Percentiles rank a stretch among this genome's conserved stretches.
phyloP scores from a whole-genome alignment of 257 asterid species.

The Penstemon newberryi region DNA sequence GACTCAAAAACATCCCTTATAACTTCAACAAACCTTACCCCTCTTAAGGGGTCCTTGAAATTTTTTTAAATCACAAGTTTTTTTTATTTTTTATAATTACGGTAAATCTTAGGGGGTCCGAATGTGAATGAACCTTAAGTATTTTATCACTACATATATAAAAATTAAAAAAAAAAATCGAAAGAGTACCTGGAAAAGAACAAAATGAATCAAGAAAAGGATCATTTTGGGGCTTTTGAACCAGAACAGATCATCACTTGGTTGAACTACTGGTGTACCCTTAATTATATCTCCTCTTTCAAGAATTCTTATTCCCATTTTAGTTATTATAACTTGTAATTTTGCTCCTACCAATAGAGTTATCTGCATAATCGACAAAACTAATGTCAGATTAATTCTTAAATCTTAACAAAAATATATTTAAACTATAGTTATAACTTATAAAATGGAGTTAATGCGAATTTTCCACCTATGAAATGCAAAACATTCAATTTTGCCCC shows the following conservation, averaged over 20 bases:
- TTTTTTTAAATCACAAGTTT: too few relatives aligned
- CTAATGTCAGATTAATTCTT: neutral
- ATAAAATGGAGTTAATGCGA: too few relatives aligned
- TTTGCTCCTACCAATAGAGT: conserved; percentile 77
- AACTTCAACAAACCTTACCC: too few relatives aligned
- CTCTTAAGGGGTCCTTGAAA: too few relatives aligned
- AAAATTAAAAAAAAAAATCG: too few relatives aligned
- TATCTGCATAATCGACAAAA: conserved; percentile 39
- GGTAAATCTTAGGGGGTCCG: too few relatives aligned
- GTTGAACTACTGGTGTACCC: conserved; percentile 80
- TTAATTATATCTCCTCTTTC: conserved; percentile 79
- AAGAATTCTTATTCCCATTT: conserved; percentile 84
- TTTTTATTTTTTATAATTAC: too few relatives aligned
- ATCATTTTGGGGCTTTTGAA: conserved; percentile 62
- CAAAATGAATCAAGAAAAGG: conserved; percentile 74
- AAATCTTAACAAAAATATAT: neutral
- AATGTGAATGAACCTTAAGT: too few relatives aligned
- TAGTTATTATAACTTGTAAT: conserved; percentile 79
- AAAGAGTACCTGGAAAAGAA: conserved; percentile 66
- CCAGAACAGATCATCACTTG: conserved; percentile 82
- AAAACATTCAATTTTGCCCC: too few relatives aligned
- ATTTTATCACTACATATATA: too few relatives aligned
- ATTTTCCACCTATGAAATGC: too few relatives aligned
- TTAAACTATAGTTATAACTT: neutral
- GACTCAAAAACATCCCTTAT: too few relatives aligned